These are phyloP conservation scores for Leccinum subtestaceum DNA, from an alignment of 768 basidiomycete species.

Conservation along the genomic window DNA sequence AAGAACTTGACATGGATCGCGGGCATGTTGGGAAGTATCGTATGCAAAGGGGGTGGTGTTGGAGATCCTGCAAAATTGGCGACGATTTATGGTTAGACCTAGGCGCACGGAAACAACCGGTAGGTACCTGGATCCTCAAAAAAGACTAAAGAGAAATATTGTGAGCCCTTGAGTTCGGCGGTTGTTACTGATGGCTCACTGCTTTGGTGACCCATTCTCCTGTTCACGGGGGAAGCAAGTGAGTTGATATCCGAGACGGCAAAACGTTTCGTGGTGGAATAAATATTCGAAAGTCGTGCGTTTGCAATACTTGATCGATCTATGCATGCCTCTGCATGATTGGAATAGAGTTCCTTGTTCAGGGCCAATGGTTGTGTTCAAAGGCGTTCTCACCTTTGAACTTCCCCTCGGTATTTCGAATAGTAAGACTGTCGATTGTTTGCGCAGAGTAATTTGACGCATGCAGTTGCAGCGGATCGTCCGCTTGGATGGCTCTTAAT, in stretches of 20 bases:
- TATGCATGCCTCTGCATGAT: constrained; percentile 7
- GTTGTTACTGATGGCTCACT: constrained; percentile 9
- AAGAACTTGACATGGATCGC: constrained; percentile 72
- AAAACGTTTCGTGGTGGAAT: neutral
- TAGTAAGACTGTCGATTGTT: neutral
- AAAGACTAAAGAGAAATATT: neutral
- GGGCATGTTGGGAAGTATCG: constrained; percentile 54
- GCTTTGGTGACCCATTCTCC: constrained; percentile 1
- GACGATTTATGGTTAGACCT: neutral
- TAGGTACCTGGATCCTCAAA: constrained; percentile 19
- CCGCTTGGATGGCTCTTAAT: constrained; percentile 52
- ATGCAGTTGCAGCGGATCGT: constrained; percentile 21
- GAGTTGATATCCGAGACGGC: neutral
- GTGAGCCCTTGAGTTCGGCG: neutral
- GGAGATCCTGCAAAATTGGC: constrained; percentile 8
- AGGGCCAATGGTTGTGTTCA: neutral
- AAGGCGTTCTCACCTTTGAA: constrained; percentile 8
- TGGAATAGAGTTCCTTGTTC: neutral
- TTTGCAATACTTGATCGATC: neutral
- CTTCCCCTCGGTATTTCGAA: constrained; percentile 2
- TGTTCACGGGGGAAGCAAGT: neutral
- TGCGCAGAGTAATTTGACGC: constrained; percentile 11
- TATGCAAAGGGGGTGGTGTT: constrained; percentile 37
- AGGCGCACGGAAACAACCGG: too few species aligned
- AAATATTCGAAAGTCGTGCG: neutral